These are phyloP conservation scores for Trichosporon asahii DNA, from an alignment of 1,284 basidiomycete genomes.

Conservation along the genomic window DNA sequence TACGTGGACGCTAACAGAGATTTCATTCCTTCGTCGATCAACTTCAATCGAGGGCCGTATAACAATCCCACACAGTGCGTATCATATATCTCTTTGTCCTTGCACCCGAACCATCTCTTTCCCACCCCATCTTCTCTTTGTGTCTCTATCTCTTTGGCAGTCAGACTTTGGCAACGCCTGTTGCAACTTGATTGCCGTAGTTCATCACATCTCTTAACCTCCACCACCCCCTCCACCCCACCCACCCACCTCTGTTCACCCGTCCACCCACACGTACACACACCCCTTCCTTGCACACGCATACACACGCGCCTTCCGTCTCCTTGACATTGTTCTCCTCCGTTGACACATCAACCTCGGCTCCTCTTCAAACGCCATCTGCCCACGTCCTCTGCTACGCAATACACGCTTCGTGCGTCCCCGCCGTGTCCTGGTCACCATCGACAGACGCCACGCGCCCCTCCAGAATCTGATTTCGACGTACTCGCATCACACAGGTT, in stretches of 20 bases:
- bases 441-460: neutral
- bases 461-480: neutral
- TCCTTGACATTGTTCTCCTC: neutral
- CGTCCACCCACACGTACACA: neutral
- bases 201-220: neutral
- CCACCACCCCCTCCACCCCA: constrained; percentile 5
- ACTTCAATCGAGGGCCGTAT: neutral
- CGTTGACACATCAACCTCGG: constrained; percentile 7
- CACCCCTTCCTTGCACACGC: neutral
- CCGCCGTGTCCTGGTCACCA: neutral
- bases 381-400: neutral
- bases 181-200: neutral
- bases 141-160: neutral
- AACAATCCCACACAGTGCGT: neutral
- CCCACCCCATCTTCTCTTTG: neutral
- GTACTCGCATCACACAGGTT: constrained; percentile 3
- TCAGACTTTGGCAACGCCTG: neutral
- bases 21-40: neutral
- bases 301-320: neutral
- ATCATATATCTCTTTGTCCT: neutral
- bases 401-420: neutral
- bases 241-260: neutral
- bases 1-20: neutral
- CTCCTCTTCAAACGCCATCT: neutral
- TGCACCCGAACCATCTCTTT: neutral